phyloP scores from a whole-genome alignment of 495 filamentous ascomycete genomes.

The Chaetomium tenue region DNA sequence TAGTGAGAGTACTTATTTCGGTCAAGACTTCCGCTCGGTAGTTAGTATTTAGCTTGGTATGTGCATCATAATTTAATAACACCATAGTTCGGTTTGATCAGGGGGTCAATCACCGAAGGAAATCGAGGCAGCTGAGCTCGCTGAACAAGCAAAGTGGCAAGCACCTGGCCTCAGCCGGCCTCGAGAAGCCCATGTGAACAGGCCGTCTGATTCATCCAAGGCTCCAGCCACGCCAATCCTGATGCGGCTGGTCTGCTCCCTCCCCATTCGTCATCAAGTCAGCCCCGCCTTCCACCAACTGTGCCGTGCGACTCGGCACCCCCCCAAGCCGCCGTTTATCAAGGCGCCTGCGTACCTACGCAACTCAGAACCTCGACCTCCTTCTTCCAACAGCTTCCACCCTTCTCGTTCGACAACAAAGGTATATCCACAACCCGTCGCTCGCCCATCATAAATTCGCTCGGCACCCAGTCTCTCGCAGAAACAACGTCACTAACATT shows the following conservation, averaged over 20 bases:
- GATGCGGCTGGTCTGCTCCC: constrained; percentile 14
- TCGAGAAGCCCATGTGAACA: constrained; percentile 29
- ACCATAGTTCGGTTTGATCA: not conserved
- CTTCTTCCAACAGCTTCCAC: constrained; percentile 3
- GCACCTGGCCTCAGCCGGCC: constrained; percentile 10
- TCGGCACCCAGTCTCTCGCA: not conserved
- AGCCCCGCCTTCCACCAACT: constrained; percentile 33
- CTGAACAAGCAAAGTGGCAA: constrained; percentile 14
- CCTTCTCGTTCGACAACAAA: not conserved
- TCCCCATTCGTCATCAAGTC: constrained; percentile 32
- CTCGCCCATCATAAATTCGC: constrained; percentile 7
- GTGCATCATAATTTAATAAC: not conserved
- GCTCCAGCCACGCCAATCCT: constrained; percentile 18
- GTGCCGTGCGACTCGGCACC: constrained; percentile 13
- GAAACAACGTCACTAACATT: constrained; percentile 7
- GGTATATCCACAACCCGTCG: not conserved
- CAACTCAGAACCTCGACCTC: constrained; percentile 12
- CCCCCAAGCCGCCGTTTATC: constrained; percentile 19
- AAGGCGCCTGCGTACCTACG: constrained; percentile 32
- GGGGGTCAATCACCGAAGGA: not conserved
- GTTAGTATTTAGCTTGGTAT: too few species aligned
- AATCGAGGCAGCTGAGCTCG: constrained; percentile 1
- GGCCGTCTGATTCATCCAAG: constrained; percentile 34
- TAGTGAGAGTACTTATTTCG: too few species aligned
- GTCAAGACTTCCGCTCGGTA: too few species aligned